A percentile compares a stretch with the other conserved stretches of the same genome.
These are phyloP conservation scores for Aschersonia sp. DNA, from an alignment of 2,329 filamentous ascomycete species.

Conservation along the genomic window DNA sequence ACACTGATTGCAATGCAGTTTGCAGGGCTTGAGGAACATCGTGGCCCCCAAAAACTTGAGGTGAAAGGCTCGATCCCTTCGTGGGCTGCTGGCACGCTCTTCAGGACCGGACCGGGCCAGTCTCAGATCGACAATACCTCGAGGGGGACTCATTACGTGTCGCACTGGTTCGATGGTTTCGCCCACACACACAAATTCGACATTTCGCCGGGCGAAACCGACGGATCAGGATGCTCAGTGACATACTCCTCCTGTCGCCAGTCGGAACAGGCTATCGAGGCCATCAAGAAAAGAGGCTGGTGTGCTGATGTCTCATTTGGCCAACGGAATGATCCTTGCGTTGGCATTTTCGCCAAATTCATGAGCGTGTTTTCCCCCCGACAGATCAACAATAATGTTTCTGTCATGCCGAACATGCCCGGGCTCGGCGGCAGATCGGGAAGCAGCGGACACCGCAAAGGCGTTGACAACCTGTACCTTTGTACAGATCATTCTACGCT, in stretches of 20 bases:
- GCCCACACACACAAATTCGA: conserved; percentile 59
- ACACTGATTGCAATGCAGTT: conserved; percentile 33
- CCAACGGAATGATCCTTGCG: conserved; percentile 58
- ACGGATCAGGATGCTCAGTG: conserved; percentile 24
- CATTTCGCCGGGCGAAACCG: conserved; percentile 31
- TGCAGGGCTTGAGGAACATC: conserved; percentile 50
- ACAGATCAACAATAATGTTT: conserved; percentile 44
- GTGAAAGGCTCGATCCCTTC: conserved; percentile 53
- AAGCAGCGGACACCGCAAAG: conserved; percentile 18
- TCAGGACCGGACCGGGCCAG: conserved; percentile 58
- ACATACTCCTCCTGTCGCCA: conserved; percentile 59
- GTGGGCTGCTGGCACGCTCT: conserved; percentile 58
- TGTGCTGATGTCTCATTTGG: conserved; percentile 48
- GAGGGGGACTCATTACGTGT: conserved; percentile 43
- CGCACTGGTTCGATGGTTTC: conserved; percentile 75
- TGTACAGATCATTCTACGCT: conserved; percentile 35
- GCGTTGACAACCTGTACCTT: conserved; percentile 8
- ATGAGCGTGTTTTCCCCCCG: conserved; percentile 40
- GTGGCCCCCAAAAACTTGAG: conserved; percentile 45
- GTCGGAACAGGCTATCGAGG: conserved; percentile 45
- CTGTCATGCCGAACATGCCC: conserved; percentile 49
- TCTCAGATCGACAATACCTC: conserved; percentile 43
- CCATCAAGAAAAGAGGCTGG: conserved; percentile 44
- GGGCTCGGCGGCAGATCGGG: conserved; percentile 22
- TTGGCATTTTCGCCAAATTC: conserved; percentile 57